Evolutionary conservation across 106 monocot genomes (phyloP).

Genomic region (Hemerocallis citrina): DNA sequence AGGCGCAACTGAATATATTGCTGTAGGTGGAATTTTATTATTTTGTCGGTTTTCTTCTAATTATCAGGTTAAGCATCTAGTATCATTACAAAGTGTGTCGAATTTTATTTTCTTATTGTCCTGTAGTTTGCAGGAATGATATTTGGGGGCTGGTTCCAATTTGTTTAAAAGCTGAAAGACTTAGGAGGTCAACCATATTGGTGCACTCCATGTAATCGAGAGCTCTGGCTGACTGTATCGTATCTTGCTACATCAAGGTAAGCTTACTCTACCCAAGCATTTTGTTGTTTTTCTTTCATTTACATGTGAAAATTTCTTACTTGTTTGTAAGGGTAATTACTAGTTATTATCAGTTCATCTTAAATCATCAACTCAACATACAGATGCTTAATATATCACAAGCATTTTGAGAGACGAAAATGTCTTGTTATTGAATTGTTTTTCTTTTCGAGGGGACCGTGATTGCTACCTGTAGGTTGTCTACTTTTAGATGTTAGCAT

Average conservation of each 20-base stretch:
- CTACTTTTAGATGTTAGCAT: no score
- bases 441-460: no score
- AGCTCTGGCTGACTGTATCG: neutral
- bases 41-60: neutral
- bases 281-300: no score
- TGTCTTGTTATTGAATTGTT: no score
- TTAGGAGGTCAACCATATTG: neutral
- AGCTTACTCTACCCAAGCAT: no score
- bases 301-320: no score
- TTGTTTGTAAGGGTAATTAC: no score
- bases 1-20: neutral
- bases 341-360: no score
- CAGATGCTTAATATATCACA: no score
- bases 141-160: neutral
- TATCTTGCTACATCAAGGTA: neutral
- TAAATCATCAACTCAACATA: no score
- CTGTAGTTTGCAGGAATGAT: neutral
- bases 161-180: neutral
- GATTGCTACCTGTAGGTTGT: no score
- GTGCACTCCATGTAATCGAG: neutral
- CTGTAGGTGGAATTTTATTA: neutral
- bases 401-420: no score
- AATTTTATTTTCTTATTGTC: neutral
- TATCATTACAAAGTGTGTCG: neutral
- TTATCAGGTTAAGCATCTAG: neutral